A percentile compares a stretch with the other conserved stretches of the same genome.
phyloP scores from a whole-genome alignment of 1,139 yeast genomes.

The Candida tunisiensis region DNA sequence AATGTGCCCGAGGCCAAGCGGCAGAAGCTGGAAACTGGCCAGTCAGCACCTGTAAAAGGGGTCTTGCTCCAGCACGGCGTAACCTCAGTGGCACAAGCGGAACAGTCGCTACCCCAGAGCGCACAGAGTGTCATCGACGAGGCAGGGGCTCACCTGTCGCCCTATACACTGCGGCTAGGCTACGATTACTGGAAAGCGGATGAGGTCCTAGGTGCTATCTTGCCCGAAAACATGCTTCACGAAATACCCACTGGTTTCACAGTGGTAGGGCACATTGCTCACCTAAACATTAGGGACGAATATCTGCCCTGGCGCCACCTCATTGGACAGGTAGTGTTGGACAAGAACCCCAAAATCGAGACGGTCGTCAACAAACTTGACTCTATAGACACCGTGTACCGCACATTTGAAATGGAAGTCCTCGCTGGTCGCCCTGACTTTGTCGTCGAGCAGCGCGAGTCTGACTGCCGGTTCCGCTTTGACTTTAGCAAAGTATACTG shows the following conservation, averaged over 20 bases:
- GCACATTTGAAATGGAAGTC: conserved; percentile 89
- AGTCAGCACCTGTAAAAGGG: conserved; percentile 33
- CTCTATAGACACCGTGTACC: conserved; percentile 67
- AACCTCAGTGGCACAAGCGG: conserved; percentile 22
- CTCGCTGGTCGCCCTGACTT: conserved; percentile 64
- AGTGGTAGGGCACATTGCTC: conserved; percentile 92
- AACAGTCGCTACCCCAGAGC: conserved; percentile 22
- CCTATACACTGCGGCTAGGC: conserved; percentile 40
- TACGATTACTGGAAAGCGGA: conserved; percentile 87
- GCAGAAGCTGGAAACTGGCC: conserved; percentile 7
- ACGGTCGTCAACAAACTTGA: conserved; percentile 95
- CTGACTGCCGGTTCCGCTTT: conserved; percentile 71
- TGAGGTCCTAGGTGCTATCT: conserved; percentile 57
- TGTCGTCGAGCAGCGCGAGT: conserved; percentile 74
- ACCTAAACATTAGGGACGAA: conserved; percentile 69
- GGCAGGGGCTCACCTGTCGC: conserved; percentile 29
- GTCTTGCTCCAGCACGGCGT: conserved; percentile 44
- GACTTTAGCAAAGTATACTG: conserved; percentile 92
- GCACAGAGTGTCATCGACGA: conserved; percentile 31
- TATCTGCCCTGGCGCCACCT: conserved; percentile 66
- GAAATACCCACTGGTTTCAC: conserved; percentile 89
- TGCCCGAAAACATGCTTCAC: conserved; percentile 54
- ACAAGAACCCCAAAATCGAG: conserved; percentile 61
- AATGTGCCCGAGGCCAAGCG: conserved; percentile 6
- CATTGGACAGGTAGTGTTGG: conserved; percentile 83